Percentiles rank a stretch among this genome's conserved stretches.
phyloP scores from a whole-genome alignment of 176 grass and related monocot genomes.

The Metroxylon sagu region DNA sequence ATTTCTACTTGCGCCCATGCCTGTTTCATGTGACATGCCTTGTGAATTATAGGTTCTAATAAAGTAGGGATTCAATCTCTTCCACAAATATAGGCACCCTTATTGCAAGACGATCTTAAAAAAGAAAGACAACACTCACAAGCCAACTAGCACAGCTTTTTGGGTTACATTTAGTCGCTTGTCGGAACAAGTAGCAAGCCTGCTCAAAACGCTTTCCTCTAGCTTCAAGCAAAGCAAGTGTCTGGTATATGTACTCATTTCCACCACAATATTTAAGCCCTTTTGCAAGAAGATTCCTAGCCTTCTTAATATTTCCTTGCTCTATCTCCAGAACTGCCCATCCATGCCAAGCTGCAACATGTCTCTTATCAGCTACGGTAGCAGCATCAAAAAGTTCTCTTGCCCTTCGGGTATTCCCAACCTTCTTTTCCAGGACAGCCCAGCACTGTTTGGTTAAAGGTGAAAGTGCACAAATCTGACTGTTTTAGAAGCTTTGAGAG shows the following conservation, averaged over 20 bases:
- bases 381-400: slow-evolving; percentile 95
- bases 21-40: slow-evolving; percentile 45
- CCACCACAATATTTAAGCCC: slow-evolving; percentile 83
- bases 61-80: too few relatives aligned
- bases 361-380: slow-evolving; percentile 81
- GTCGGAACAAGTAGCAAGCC: slow-evolving; percentile 73
- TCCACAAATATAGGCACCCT: too few relatives aligned
- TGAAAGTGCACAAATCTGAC: slow-evolving; percentile 8
- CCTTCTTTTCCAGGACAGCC: slow-evolving; percentile 90
- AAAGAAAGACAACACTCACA: slow-evolving; percentile 51
- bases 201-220: slow-evolving; percentile 71
- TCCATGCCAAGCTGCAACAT: slow-evolving; percentile 88
- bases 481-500: too few relatives aligned
- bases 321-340: slow-evolving; percentile 97
- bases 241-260: slow-evolving; percentile 98
- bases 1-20: slow-evolving; percentile 97
- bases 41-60: slow-evolving; percentile 1
- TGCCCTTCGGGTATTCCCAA: slow-evolving; percentile 69
- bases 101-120: background rate
- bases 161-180: slow-evolving; percentile 73
- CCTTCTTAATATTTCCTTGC: slow-evolving; percentile 87
- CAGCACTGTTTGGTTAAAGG: slow-evolving; percentile 63
- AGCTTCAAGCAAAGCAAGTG: slow-evolving; percentile 92
- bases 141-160: slow-evolving; percentile 99
- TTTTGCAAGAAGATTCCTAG: slow-evolving; percentile 87